Evolutionary conservation across 371 early-diverging fungal species (phyloP).

Genomic region (Lichtheimia corymbifera): DNA sequence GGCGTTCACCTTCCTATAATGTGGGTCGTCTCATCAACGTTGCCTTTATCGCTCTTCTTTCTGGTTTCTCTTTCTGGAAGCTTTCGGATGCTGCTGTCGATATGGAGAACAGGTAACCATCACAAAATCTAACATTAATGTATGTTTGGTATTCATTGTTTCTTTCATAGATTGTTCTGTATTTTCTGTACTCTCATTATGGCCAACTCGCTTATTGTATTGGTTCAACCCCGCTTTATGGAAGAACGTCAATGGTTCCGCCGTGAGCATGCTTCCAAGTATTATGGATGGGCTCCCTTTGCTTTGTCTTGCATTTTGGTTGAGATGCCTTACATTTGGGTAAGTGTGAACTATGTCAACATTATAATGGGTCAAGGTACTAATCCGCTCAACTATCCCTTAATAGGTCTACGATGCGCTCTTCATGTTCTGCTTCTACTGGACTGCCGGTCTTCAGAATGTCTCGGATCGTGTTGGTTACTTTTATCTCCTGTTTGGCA

Average conservation of each 20-base stretch:
- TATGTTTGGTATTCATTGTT: background rate
- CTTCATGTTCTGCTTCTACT: conserved; percentile 71
- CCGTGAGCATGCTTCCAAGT: conserved; percentile 70
- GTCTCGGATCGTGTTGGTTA: conserved; percentile 56
- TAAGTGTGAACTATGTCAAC: conserved; percentile 1
- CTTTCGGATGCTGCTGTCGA: conserved; percentile 56
- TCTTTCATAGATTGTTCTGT: conserved; percentile 51
- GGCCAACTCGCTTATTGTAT: conserved; percentile 69
- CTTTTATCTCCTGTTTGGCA: conserved; percentile 62
- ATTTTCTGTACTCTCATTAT: conserved; percentile 71
- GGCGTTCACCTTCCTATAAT: conserved; percentile 70
- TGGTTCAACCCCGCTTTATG: conserved; percentile 75
- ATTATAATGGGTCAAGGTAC: background rate
- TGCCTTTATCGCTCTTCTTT: conserved; percentile 58
- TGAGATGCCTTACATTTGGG: conserved; percentile 63
- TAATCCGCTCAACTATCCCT: no score
- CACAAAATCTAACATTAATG: background rate
- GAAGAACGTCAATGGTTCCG: conserved; percentile 71
- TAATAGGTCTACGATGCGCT: conserved; percentile 44
- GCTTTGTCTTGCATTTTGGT: conserved; percentile 53
- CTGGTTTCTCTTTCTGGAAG: conserved; percentile 79
- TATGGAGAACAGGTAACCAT: conserved; percentile 57
- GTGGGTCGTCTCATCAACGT: conserved; percentile 62
- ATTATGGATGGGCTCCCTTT: conserved; percentile 75
- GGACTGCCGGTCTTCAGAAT: conserved; percentile 65